phyloP scores from a whole-genome alignment of 352 stramenopile genomes.

The Aphanomyces cochlioides region DNA sequence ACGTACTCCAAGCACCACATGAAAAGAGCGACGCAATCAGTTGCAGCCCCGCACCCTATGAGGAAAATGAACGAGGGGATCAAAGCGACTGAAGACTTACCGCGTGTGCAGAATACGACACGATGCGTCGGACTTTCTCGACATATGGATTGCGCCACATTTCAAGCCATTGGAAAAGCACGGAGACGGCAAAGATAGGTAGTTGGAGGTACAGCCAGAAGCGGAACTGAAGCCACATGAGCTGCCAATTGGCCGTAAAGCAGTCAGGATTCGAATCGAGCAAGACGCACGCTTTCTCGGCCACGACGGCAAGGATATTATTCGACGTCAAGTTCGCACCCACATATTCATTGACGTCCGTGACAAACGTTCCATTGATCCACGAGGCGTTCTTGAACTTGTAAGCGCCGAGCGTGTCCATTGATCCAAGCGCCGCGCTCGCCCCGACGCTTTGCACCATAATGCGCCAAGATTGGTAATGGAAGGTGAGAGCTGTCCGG shows the following conservation, averaged over 20 bases:
- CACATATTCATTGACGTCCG: conserved; percentile 1
- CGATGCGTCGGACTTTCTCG: conserved; percentile 67
- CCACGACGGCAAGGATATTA: not conserved
- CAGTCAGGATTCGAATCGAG: conserved; percentile 50
- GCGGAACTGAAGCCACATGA: conserved; percentile 75
- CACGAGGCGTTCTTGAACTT: conserved; percentile 26
- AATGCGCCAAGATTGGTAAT: not conserved
- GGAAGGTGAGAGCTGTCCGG: too few relatives aligned
- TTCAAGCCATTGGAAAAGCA: conserved; percentile 83
- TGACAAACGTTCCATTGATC: conserved; percentile 25
- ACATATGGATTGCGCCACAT: conserved; percentile 54
- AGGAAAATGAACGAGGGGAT: not conserved
- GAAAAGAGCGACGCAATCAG: conserved; percentile 73
- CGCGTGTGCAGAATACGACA: conserved; percentile 38
- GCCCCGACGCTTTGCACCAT: not conserved
- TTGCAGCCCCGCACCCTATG: conserved; percentile 74
- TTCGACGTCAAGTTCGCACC: conserved; percentile 6
- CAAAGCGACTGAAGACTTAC: not conserved
- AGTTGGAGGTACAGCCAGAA: conserved; percentile 76
- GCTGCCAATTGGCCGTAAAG: conserved; percentile 79
- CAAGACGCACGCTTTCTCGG: conserved; percentile 48
- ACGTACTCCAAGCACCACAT: conserved; percentile 81
- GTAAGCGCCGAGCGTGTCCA: not conserved
- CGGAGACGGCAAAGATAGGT: conserved; percentile 57
- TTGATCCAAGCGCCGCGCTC: not conserved